Base-by-base conservation (phyloP, 331 rosid species). In the Dryas integrifolia region DNA sequence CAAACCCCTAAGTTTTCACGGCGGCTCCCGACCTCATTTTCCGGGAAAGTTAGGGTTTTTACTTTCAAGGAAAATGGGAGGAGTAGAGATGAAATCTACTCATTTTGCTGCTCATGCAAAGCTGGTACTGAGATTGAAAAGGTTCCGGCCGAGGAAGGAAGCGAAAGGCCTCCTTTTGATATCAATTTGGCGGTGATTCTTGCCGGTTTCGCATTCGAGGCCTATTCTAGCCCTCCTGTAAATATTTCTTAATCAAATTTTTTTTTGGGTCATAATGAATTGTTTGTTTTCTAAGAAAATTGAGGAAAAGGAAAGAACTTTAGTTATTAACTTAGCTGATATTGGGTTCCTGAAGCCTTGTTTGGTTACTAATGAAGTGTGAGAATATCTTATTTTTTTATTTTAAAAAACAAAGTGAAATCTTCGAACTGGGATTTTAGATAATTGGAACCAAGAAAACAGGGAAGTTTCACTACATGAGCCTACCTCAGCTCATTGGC, bases 171-270 rank as follows among this genome's bases (percentile, higher is more conserved):
- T 73, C 86, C 87, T 1, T 94, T 94, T 52, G 98, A 94, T 73
- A 91, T 89, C 77, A 91, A 94, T 74, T 93, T 94, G 41, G 98
- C 97, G 0, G 98, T 94, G 16, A 82, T 94, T 84, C 90, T 94
- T 1, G 98, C 98, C 0, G 98, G 97, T 4, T 94, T 94, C 63
- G 95, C 98, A 1, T 94, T 94, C 65, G 98, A 94, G 75, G 95
- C 98, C 47, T 94, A 94, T 70, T 46, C 92, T 38, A 86, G 76
- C 47, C 98, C 98, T 4, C 85, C 96, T 14, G 98, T 92, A 83
- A 74, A 49, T 65, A 24, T 13, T 52, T 56, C 59, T 41, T 21
- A 48, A 44, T 43, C 47, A 2, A 15, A 52, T 26, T 53, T 39
- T 7, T 7, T 43, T n/a, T 71, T 44, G 9, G 35, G n/a, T 39